Evolutionary conservation across 2,329 filamentous ascomycete species (phyloP), one percentile per base, ranked within the genome.

Genomic region (Aureobasidium sp.): DNA sequence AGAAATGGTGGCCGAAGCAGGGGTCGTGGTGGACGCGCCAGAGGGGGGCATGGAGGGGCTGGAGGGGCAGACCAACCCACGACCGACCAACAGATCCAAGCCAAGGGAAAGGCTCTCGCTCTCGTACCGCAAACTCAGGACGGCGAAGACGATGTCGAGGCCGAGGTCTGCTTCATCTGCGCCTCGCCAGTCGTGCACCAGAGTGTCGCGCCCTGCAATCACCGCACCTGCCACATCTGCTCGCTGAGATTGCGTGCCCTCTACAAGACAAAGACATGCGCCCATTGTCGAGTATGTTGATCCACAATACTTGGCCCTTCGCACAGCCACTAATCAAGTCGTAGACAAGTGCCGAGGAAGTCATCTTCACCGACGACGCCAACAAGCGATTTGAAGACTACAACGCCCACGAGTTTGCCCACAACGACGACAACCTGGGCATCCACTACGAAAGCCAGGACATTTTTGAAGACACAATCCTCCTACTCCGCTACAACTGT

Each of bases 201-300:
- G 69, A 89, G 92, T 11, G 86, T 99, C 66, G 87, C 92, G 36
- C 93, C 94, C 22, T 99, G 94, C 77, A 97, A 97, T 75, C 94
- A 99, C 77, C 84, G 90, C 62, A 97, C 93, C 53, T 99, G 94
- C 73, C 94, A 99, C 77, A 96, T 97, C 67, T 99, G 94, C 75
- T 88, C 91, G 11, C 78, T 99, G 68, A 85, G 94, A 64, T 85
- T 97, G 84, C 85, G 94, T 68, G 94, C 93, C 0, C 79, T 99
- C 48, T 99, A 97, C 77, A 97, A 97, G 79, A 95, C 87, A 64
- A 96, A 96, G 75, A 89, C 92, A 66, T 99, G 94, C 76, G 89
- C 92, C n/a, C 92, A 97, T 75, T 99, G 94, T 73, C 83, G 94
- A 71, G 90, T 92, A 81, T 68, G 87, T 79, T 17, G 22, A 34